A percentile compares a stretch with the other conserved stretches of the same genome.
Conservation (phyloP, 1,284 basidiomycete genomes). For the Ganoderma lingzhi region DNA sequence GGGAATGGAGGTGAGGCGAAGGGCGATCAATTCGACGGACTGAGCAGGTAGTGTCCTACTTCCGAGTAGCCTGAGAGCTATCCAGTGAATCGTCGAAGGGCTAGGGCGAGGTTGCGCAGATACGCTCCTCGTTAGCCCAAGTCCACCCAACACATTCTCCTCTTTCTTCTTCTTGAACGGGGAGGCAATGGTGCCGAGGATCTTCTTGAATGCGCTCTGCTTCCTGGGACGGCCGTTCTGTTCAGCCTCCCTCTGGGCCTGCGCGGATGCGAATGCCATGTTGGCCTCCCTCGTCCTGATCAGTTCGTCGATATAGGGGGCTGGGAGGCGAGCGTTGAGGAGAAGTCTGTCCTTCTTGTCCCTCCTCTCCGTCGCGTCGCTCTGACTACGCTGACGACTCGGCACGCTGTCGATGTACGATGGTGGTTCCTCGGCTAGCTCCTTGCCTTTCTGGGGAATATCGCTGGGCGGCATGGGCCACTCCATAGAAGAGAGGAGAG, state of each 20-base stretch:
- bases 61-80: background rate
- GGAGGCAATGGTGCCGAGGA: background rate
- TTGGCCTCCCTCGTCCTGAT: background rate
- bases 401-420: constrained; percentile 1
- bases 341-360: background rate
- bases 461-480: background rate
- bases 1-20: background rate
- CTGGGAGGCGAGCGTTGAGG: background rate
- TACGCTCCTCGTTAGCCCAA: background rate
- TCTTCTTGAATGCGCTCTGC: background rate
- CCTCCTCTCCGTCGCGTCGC: constrained; percentile 1
- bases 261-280: background rate
- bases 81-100: constrained; percentile 4
- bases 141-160: background rate
- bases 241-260: background rate
- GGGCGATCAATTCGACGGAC: background rate
- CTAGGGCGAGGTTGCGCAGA: background rate
- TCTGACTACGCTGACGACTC: background rate
- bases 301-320: background rate
- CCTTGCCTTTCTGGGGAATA: background rate
- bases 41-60: background rate
- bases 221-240: background rate
- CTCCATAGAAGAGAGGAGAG: background rate
- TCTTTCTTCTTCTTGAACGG: constrained; percentile 4
- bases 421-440: background rate